Evolutionary conservation across 108 stramenopile species (phyloP), one percentile per base, ranked within the genome.

Genomic region (Stephanodiscus triporus): DNA sequence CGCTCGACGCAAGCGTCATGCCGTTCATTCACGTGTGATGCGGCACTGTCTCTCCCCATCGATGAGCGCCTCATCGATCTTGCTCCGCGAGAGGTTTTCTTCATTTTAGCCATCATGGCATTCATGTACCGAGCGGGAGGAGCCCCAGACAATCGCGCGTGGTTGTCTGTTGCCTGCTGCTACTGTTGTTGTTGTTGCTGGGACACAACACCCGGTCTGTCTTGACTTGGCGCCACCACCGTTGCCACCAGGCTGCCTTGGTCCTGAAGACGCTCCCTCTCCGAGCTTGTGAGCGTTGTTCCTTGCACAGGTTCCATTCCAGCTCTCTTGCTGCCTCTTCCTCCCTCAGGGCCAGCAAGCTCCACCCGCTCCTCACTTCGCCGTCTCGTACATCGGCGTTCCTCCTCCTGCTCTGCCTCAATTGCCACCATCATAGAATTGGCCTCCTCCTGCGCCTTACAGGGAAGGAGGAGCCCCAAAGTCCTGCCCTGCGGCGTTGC

Each of bases 41-140:
- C n/a, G n/a, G n/a, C n/a, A n/a, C n/a, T n/a, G n/a, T n/a, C n/a
- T n/a, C n/a, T n/a, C n/a, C n/a, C n/a, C n/a, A n/a, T n/a, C n/a
- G n/a, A n/a, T n/a, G n/a, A n/a, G n/a, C 0, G 76, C 76, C 62
- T 77, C 76, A 1, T 50, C 68, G 30, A 59, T 40, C 37, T 64
- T 70, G 51, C 62, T 70, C 47, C 45, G 43, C 20, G 53, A 59
- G 51, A 77, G 70, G 37, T 68, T 60, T 64, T 53, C 45, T 70
- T 68, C 63, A 70, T 77, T 17, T 62, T 65, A 19, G 43, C 76
- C 63, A 53, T 68, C 60, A 61, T 38, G 36, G 45, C 60, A 47
- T 62, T 61, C 68, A 61, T 40, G 53, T 54, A 63, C 34, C n/a
- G 32, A 51, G 20, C 54, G 26, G 48, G 63, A 66, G 10, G 26